These are phyloP conservation scores for Linaria vulgaris DNA, from an alignment of 257 asterid genomes.

Conservation along the genomic window DNA sequence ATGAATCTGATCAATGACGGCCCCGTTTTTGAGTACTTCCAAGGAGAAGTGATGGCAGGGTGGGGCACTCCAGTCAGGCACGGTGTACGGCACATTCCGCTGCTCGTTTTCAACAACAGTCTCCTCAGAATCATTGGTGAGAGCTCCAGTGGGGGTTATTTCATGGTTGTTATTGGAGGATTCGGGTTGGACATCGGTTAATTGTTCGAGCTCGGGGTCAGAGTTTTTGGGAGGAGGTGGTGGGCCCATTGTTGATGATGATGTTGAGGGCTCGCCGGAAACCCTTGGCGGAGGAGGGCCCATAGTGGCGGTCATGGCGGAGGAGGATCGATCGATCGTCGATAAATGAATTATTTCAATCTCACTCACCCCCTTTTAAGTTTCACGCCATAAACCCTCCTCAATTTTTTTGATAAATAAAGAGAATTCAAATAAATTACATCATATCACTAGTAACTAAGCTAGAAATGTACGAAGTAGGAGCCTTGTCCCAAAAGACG, in stretches of 20 bases:
- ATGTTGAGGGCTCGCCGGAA: conserved; percentile 29
- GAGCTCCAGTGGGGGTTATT: not conserved
- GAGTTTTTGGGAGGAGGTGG: conserved; percentile 47
- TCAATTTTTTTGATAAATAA: no score
- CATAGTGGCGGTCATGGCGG: conserved; percentile 54
- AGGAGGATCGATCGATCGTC: no score
- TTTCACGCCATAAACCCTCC: no score
- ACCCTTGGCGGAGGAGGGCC: conserved; percentile 67
- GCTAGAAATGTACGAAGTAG: no score
- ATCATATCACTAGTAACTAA: no score
- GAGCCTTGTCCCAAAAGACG: no score
- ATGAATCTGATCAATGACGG: conserved; percentile 63
- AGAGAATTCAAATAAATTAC: no score
- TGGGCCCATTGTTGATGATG: conserved; percentile 35
- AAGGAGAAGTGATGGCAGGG: conserved; percentile 67
- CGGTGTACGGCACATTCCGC: conserved; percentile 60
- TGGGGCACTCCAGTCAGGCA: conserved; percentile 77
- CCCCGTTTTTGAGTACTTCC: conserved; percentile 85
- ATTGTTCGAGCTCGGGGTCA: conserved; percentile 13
- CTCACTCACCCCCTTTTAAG: no score
- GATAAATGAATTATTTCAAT: no score
- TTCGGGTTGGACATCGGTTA: not conserved
- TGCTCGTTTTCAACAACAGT: conserved; percentile 34
- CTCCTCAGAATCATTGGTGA: conserved; percentile 8
- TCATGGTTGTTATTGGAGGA: not conserved